Base-by-base conservation (phyloP, 345 rosid genomes). In the Chamaenerion angustifolium region DNA sequence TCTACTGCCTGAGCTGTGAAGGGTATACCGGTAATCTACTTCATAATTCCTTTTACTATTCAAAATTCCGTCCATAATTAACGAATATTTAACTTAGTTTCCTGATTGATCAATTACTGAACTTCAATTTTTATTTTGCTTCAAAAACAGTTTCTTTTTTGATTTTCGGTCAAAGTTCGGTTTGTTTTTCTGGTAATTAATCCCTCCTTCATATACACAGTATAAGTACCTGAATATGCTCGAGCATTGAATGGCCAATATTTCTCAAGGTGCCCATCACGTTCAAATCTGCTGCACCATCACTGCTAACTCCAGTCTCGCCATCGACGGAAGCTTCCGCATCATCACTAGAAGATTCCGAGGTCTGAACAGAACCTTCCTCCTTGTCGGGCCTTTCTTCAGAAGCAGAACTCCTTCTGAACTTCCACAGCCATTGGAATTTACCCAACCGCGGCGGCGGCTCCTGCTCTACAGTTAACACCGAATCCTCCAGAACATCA, bases 371-470 rank as follows among this genome's bases (percentile, higher is more conserved):
- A 8, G 45, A 45, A 59, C 14, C 55, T 46, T 31, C 67, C 50
- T 53, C 68, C 25, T 59, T 68, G 52, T 67, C 74, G 25, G 81
- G 68, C 37, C 64, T 64, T 66, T 67, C 88, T 63, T 70, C 87
- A 17, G 61, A 68, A 47, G 49, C 63, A 46, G 55, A 49, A 66
- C 69, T 77, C 48, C 81, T 75, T 44, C 96, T 87, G 41, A 92
- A 73, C 71, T 79, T 92, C 96, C 90, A 85, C 51, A 92, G 54
- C 98, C 98, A 92, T 54, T 77, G 98, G 68, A 92, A 76, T 58
- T 81, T 92, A 52, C 98, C 83, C 0, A 71, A 74, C 58, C 64
- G 70, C 55, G 54, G 69, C 60, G 69, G 76, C 58, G 69, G 71
- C 64, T 80, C 89, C 46, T 66, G 58, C 57, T 31, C 51, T 10